Conservation (phyloP, 768 basidiomycete genomes). For the Neoboletus magnificus region DNA sequence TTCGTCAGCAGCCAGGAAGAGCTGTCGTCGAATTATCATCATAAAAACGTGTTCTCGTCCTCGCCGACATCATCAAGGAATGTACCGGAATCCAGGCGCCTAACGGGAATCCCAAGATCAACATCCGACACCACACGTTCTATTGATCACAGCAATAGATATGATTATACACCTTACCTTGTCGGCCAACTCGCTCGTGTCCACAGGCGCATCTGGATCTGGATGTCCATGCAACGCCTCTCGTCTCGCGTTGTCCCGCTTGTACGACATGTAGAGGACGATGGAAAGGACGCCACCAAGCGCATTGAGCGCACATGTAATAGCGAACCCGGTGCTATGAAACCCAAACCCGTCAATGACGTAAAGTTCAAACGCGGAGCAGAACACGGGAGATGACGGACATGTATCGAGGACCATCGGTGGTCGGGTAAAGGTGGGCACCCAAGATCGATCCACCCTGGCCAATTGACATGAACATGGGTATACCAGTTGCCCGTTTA, state of each 20-base stretch:
- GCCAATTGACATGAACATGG: slow-evolving; percentile 77
- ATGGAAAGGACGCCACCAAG: slow-evolving; percentile 29
- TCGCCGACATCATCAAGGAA: not conserved
- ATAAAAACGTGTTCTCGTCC: not conserved
- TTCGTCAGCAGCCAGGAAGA: no score
- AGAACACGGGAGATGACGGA: slow-evolving; percentile 21
- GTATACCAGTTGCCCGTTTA: slow-evolving; percentile 72
- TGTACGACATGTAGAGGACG: slow-evolving; percentile 59
- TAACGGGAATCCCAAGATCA: not conserved
- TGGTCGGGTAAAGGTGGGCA: slow-evolving; percentile 66
- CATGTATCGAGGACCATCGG: slow-evolving; percentile 65
- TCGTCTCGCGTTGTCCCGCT: slow-evolving; percentile 53
- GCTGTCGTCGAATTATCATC: not conserved
- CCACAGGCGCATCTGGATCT: slow-evolving; percentile 44
- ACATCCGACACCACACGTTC: not conserved
- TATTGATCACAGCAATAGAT: no score
- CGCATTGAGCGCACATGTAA: slow-evolving; percentile 35
- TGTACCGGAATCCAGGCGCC: not conserved
- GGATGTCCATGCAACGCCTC: slow-evolving; percentile 52
- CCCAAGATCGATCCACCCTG: slow-evolving; percentile 77
- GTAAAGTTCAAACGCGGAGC: not conserved
- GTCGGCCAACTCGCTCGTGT: slow-evolving; percentile 66
- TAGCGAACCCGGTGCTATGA: slow-evolving; percentile 52
- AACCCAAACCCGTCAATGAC: not conserved
- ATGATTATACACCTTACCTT: slow-evolving; percentile 37